These are phyloP conservation scores for Lasiodiplodia hormozganensis DNA, from an alignment of 2,329 filamentous ascomycete genomes.

Conservation along the genomic window DNA sequence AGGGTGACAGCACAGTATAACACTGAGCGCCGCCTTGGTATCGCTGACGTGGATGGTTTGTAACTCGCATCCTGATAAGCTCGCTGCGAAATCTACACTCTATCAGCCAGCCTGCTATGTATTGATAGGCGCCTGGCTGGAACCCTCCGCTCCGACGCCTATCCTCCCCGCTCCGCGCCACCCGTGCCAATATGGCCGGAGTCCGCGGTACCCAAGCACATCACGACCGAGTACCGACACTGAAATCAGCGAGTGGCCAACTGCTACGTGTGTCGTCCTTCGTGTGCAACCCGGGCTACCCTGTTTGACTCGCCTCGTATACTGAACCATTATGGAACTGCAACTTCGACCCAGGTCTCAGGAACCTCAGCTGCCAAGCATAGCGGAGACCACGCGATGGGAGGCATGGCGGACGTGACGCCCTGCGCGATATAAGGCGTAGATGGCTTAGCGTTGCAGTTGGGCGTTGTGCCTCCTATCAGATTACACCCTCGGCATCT, in stretches of 20 bases:
- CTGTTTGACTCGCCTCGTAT: not conserved
- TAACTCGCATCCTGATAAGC: constrained; percentile 11
- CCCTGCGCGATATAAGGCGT: not conserved
- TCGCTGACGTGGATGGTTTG: not conserved
- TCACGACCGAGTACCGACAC: no score
- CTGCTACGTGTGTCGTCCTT: not conserved
- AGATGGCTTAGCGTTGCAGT: constrained; percentile 11
- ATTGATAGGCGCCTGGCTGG: constrained; percentile 1
- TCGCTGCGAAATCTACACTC: constrained; percentile 3
- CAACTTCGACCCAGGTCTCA: not conserved
- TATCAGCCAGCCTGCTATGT: not conserved
- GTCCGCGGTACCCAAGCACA: no score
- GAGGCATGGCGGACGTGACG: not conserved
- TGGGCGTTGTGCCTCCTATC: constrained; percentile 3
- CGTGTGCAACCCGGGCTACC: not conserved
- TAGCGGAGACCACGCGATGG: constrained; percentile 5
- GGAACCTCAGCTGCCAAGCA: constrained; percentile 1
- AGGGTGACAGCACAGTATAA: not conserved
- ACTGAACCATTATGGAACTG: not conserved
- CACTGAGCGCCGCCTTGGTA: not conserved
- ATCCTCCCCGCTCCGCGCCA: no score
- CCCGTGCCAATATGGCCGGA: no score
- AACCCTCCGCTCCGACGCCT: not conserved
- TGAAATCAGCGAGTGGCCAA: not conserved
- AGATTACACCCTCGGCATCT: not conserved